These are phyloP conservation scores for Ascochyta fabae DNA, from an alignment of 2,329 filamentous ascomycete genomes.

Conservation along the genomic window DNA sequence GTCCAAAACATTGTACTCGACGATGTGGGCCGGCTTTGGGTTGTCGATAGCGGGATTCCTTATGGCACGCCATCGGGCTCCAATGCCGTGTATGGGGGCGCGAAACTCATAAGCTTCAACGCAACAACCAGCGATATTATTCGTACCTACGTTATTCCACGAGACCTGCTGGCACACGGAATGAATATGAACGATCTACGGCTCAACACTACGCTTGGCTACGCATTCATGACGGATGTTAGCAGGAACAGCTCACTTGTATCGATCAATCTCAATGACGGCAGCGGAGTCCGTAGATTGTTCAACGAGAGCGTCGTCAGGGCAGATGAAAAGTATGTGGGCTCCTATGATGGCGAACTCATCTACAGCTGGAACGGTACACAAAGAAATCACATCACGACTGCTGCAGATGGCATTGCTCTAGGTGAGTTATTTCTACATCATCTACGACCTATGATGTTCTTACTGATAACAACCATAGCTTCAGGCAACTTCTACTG, in stretches of 20 bases:
- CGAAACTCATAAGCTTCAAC: constrained; percentile 54
- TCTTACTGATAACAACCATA: constrained; percentile 5
- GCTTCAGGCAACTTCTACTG: constrained; percentile 53
- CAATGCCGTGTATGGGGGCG: constrained; percentile 42
- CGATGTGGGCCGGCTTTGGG: constrained; percentile 48
- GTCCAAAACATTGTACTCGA: constrained; percentile 55
- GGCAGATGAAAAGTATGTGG: constrained; percentile 51
- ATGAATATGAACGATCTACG: constrained; percentile 54
- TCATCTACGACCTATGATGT: not conserved
- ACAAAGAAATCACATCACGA: constrained; percentile 35
- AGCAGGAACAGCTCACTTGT: constrained; percentile 48
- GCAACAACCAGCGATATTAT: constrained; percentile 40
- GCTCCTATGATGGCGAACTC: constrained; percentile 46
- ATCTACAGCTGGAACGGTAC: constrained; percentile 50
- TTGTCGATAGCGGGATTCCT: constrained; percentile 52
- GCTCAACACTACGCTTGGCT: constrained; percentile 54
- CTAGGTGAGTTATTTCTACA: constrained; percentile 23
- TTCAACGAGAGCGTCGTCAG: constrained; percentile 47
- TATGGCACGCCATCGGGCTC: constrained; percentile 32
- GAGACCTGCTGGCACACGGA: constrained; percentile 41
- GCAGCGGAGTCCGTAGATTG: constrained; percentile 45
- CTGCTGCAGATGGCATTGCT: constrained; percentile 49
- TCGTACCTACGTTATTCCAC: constrained; percentile 49
- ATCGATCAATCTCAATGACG: constrained; percentile 49
- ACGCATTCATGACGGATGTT: constrained; percentile 53